Evolutionary conservation across 805 yeast species (phyloP).

Genomic region (Huiozyma sinensis): DNA sequence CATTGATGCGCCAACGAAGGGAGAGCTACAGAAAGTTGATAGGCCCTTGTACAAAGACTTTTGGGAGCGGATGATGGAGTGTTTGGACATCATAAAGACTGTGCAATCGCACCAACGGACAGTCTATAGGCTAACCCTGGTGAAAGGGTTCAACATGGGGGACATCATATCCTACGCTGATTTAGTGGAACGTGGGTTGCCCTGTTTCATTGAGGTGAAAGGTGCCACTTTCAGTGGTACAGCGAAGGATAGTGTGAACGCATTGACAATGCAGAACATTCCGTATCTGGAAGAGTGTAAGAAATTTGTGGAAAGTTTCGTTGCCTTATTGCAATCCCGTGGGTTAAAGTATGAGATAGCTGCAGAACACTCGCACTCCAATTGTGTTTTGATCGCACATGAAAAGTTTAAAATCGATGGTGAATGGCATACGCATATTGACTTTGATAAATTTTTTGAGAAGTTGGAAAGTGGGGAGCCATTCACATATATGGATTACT

Average conservation of each 20-base stretch:
- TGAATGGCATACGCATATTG: slow-evolving; percentile 83
- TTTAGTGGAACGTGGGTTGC: slow-evolving; percentile 68
- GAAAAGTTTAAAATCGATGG: slow-evolving; percentile 56
- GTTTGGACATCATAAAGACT: slow-evolving; percentile 69
- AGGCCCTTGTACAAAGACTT: slow-evolving; percentile 83
- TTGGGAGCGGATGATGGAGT: slow-evolving; percentile 79
- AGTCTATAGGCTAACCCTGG: slow-evolving; percentile 80
- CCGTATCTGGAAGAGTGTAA: slow-evolving; percentile 90
- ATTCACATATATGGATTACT: slow-evolving; percentile 72
- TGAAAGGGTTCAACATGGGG: slow-evolving; percentile 83
- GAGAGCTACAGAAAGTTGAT: slow-evolving; percentile 71
- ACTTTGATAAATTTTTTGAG: slow-evolving; percentile 66
- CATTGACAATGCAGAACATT: slow-evolving; percentile 88
- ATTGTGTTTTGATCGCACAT: slow-evolving; percentile 80
- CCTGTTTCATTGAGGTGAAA: slow-evolving; percentile 83
- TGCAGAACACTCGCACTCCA: slow-evolving; percentile 92
- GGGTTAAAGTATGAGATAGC: slow-evolving; percentile 74
- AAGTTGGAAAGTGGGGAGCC: slow-evolving; percentile 51
- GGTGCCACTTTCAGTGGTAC: slow-evolving; percentile 96
- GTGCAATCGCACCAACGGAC: slow-evolving; percentile 76
- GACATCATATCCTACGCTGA: slow-evolving; percentile 78
- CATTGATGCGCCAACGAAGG: slow-evolving; percentile 85
- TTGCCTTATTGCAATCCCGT: slow-evolving; percentile 49
- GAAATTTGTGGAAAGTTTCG: slow-evolving; percentile 55
- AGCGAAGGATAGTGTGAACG: slow-evolving; percentile 71